A percentile compares a stretch with the other conserved stretches of the same genome.
phyloP scores from a whole-genome alignment of 805 yeast species.

The Allodekkera sacchari region DNA sequence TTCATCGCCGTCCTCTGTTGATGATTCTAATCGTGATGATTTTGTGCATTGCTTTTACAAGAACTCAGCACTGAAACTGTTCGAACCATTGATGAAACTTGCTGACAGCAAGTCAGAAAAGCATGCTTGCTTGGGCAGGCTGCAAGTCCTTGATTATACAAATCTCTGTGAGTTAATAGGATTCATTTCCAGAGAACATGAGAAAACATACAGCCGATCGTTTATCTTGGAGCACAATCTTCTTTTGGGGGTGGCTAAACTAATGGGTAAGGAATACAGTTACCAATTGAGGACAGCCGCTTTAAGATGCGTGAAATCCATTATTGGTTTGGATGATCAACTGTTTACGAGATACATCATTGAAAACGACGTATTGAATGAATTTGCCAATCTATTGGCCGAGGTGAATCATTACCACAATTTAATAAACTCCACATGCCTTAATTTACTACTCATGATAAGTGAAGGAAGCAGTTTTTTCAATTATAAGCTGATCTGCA shows the following conservation, averaged over 20 bases:
- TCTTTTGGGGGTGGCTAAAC: conserved; percentile 42
- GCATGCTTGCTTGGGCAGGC: background rate
- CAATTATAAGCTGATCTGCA: conserved; percentile 15
- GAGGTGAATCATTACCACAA: conserved; percentile 45
- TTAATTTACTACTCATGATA: conserved; percentile 40
- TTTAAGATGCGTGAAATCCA: conserved; percentile 56
- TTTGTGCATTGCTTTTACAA: conserved; percentile 56
- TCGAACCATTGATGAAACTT: conserved; percentile 19
- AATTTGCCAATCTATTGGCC: conserved; percentile 39
- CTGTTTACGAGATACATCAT: conserved; percentile 50
- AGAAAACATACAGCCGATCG: conserved; percentile 43
- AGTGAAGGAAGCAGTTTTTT: conserved; percentile 11
- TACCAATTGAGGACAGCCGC: conserved; percentile 58
- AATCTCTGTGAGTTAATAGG: conserved; percentile 60
- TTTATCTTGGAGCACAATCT: conserved; percentile 57
- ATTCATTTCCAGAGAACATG: conserved; percentile 63
- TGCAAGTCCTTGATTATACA: conserved; percentile 9
- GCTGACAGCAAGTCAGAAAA: conserved; percentile 1
- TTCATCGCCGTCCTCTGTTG: conserved; percentile 13
- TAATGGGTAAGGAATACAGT: conserved; percentile 37
- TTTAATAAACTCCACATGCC: conserved; percentile 64
- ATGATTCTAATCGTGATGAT: conserved; percentile 20
- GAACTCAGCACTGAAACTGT: conserved; percentile 27
- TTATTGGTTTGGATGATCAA: conserved; percentile 56
- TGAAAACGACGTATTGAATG: conserved; percentile 42